Conservation (phyloP, 352 stramenopile species). For the Peronospora belbahrii region DNA sequence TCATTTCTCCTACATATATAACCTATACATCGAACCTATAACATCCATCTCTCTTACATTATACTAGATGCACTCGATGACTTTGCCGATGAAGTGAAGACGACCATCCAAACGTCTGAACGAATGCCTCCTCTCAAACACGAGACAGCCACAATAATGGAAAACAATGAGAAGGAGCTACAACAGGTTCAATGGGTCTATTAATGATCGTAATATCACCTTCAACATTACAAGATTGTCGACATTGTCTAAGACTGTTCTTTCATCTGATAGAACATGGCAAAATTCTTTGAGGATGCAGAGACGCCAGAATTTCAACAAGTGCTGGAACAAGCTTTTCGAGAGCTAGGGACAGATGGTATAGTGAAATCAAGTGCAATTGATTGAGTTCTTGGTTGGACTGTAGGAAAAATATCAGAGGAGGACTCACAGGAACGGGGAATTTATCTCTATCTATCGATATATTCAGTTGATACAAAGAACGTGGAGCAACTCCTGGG, state of each 20-base stretch:
- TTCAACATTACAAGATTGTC: no score
- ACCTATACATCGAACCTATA: no score
- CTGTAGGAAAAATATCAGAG: no score
- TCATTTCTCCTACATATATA: neutral
- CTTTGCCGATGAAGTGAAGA: slow-evolving; percentile 63
- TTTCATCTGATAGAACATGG: slow-evolving; percentile 52
- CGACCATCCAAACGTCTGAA: slow-evolving; percentile 20
- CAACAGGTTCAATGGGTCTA: slow-evolving; percentile 70
- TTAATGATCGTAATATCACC: no score
- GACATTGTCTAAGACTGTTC: slow-evolving; percentile 7
- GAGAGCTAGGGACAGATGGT: slow-evolving; percentile 69
- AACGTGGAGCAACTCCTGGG: slow-evolving; percentile 69
- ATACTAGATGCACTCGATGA: slow-evolving; percentile 72
- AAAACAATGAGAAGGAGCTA: slow-evolving; percentile 51
- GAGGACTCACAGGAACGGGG: no score
- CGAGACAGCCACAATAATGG: slow-evolving; percentile 37
- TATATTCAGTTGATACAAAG: slow-evolving; percentile 35
- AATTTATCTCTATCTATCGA: no score
- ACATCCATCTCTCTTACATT: neutral
- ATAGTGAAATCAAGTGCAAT: slow-evolving; percentile 8
- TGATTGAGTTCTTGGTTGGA: no score
- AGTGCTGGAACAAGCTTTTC: slow-evolving; percentile 81
- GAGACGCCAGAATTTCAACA: slow-evolving; percentile 84
- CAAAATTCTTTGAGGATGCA: slow-evolving; percentile 78
- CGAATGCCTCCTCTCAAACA: slow-evolving; percentile 28